Evolutionary conservation across 2,329 filamentous ascomycete genomes (phyloP), one percentile per base, ranked within the genome.

Genomic region (Pseudogymnoascus sp.): DNA sequence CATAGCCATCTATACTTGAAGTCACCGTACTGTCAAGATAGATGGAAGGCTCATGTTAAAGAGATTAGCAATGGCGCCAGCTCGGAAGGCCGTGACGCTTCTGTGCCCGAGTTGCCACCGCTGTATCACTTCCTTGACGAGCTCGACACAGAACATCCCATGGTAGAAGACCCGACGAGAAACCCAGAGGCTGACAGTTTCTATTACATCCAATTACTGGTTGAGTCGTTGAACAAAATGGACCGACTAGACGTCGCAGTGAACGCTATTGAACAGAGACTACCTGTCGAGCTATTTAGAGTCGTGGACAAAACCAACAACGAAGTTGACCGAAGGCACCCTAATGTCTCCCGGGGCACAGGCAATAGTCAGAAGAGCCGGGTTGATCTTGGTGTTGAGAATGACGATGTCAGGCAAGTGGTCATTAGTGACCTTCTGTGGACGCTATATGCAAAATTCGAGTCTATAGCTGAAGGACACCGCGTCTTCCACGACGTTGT

Each of bases 1-100:
- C 94, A 99, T 72, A 94, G 96, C 72, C 94, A 99, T 75, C 81
- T 99, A 3, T 99, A 99, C 71, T 84, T 99, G 39, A 97, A 97
- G 73, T 97, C 93, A 3, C 94, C 93, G 0, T 99, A 99, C 72
- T 97, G 93, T 71, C 92, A 96, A 71, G 91, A 96, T 72, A 82
- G 94, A 67, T 99, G 94, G 94, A 95, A 96, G 74, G 84, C 83
- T 63, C 84, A 96, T 63, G 82, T 87, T 37, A 88, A 87, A 68
- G 83, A 81, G 37, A 86, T 89, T 65, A 80, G 83, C 57, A 76
- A 75, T 44, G 68, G 71, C 8, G 71, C 63, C 5, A 68, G 58
- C 37, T 35, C 37, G 17, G 63, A 69, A 36, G 76, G 78, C 2
- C 77, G 75, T n/a, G 77, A 81, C 11, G 72, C 76, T 11, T 75